Base-by-base conservation (phyloP, 495 filamentous ascomycete genomes). In the Daldinia vernicosa region DNA sequence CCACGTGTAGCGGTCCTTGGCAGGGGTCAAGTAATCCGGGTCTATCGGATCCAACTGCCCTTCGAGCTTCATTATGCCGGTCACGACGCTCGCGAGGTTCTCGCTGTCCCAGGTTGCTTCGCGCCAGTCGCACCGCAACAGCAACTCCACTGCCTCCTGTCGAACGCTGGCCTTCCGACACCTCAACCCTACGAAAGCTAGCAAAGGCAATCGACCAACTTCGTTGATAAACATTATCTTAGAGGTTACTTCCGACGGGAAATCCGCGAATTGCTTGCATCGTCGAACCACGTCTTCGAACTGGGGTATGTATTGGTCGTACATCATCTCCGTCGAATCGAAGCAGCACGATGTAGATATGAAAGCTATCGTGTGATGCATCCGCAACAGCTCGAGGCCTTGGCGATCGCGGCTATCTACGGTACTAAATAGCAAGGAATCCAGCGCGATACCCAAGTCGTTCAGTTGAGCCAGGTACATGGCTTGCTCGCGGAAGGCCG, bases 271-370 rank as follows among this genome's bases (percentile, higher is more conserved):
- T 5, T 68, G 39, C 63, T 54, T 63, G 39, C 67, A 74, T 4
- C 71, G 71, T 22, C 52, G 62, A 1, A 74, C 56, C 14, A 70
- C 52, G 53, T 74, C 71, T 37, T 73, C 67, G 67, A 74, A 76
- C 37, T 74, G 63, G 11, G 63, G 56, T 1, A 66, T 40, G 17
- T 59, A 76, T 4, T 67, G 62, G 53, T 76, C 74, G 60, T 71
- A 76, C 70, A 60, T 64, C 67, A 64, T 74, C 60, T 76, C 74
- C 4, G 74, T 60, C 33, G 67, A 33, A 27, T 76, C 74, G 28
- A 76, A 67, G 28, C 71, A 74, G 57, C 74, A 76, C 12, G 63
- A 51, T 6, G 63, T 60, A 4, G 65, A 24, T 17, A 74, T 17
- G 8, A 64, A 47, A 6, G 70, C 66, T 0, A 70, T 27, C 1